These are phyloP conservation scores for Immersiella caudata DNA, from an alignment of 495 filamentous ascomycete genomes.

Conservation along the genomic window DNA sequence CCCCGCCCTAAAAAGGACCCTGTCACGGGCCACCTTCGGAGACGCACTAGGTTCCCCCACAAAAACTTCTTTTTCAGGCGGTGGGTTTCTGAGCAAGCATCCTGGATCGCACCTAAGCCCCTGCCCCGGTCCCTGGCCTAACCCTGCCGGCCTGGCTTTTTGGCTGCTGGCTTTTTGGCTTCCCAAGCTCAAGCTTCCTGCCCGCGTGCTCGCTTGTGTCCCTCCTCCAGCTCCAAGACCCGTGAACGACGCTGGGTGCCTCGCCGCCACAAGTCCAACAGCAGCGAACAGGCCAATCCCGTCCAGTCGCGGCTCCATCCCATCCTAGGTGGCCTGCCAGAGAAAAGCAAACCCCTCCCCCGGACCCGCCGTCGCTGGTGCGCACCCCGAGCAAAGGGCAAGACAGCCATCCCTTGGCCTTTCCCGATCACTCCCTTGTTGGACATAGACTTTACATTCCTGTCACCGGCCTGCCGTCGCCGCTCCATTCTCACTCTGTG, in stretches of 20 bases:
- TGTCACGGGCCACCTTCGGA: neutral
- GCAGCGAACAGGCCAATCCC: constrained; percentile 24
- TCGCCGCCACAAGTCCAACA: constrained; percentile 9
- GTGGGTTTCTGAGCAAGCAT: constrained; percentile 21
- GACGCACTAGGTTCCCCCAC: constrained; percentile 27
- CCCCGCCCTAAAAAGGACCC: constrained; percentile 27
- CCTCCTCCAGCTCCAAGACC: neutral
- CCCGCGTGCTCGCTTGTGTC: neutral
- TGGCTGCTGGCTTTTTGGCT: neutral
- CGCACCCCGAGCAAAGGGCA: constrained; percentile 20
- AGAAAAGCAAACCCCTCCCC: constrained; percentile 30
- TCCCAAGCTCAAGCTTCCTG: neutral
- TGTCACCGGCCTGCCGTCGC: constrained; percentile 2
- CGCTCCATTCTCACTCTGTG: constrained; percentile 18
- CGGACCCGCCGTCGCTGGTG: constrained; percentile 18
- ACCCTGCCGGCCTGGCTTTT: neutral
- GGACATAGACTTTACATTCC: constrained; percentile 25
- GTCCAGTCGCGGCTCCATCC: constrained; percentile 24
- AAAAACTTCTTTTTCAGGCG: constrained; percentile 31
- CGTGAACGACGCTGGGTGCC: neutral
- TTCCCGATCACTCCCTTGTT: constrained; percentile 12
- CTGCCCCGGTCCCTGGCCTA: constrained; percentile 21
- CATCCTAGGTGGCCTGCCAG: constrained; percentile 27
- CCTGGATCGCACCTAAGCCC: constrained; percentile 14
- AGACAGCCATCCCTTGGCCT: constrained; percentile 23